phyloP scores from a whole-genome alignment of 495 filamentous ascomycete species.

The Penicillium herquei region DNA sequence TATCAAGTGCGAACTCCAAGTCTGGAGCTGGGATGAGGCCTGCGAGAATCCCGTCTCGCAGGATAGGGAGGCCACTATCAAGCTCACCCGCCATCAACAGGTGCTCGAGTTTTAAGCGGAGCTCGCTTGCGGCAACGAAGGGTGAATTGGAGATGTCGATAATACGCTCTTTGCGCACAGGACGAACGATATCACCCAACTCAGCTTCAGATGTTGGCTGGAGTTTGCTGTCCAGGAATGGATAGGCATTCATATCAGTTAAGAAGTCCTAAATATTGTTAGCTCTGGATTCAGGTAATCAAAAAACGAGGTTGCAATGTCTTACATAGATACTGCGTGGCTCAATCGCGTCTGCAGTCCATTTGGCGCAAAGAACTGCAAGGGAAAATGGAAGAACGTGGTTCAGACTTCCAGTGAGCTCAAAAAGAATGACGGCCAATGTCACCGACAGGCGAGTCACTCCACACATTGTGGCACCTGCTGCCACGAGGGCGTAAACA shows the following conservation, averaged over 20 bases:
- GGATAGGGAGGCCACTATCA: slow-evolving; percentile 85
- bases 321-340: slow-evolving; percentile 89
- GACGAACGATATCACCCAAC: slow-evolving; percentile 80
- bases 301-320: no score
- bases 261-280: slow-evolving; percentile 65
- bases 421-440: slow-evolving; percentile 91
- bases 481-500: slow-evolving; percentile 92
- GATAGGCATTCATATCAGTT: slow-evolving; percentile 96
- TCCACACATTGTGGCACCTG: slow-evolving; percentile 96
- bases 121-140: slow-evolving; percentile 67
- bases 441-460: slow-evolving; percentile 94
- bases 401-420: slow-evolving; percentile 89
- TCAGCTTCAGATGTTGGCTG: slow-evolving; percentile 83
- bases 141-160: slow-evolving; percentile 86
- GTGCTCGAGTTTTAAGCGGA: slow-evolving; percentile 76
- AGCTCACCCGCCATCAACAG: slow-evolving; percentile 85
- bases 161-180: slow-evolving; percentile 66
- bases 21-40: slow-evolving; percentile 94
- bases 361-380: slow-evolving; percentile 89
- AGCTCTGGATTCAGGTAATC: slow-evolving; percentile 14
- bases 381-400: slow-evolving; percentile 95
- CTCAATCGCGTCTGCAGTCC: slow-evolving; percentile 95
- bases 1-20: slow-evolving; percentile 89
- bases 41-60: slow-evolving; percentile 75
- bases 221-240: slow-evolving; percentile 91